A percentile compares a stretch with the other conserved stretches of the same genome.
Conservation (phyloP, 2,329 filamentous ascomycete genomes). For the Emmonsiellopsis sp. region DNA sequence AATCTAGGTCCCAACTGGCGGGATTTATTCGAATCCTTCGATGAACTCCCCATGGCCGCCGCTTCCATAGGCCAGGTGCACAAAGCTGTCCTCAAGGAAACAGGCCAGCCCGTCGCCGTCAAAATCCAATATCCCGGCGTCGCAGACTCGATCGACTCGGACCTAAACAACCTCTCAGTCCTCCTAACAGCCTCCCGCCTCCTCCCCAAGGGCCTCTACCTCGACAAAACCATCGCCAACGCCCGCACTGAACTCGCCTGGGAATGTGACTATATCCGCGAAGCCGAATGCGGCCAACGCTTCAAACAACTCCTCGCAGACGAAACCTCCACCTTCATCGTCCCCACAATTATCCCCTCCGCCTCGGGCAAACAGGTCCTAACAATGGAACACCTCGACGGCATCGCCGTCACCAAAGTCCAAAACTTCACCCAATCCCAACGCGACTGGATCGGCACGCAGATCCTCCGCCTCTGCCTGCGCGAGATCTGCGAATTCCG, state of each 20-base stretch:
- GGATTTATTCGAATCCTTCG: conserved; percentile 70
- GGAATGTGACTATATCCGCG: conserved; percentile 93
- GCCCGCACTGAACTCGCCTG: conserved; percentile 83
- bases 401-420: conserved; percentile 74
- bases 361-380: conserved; percentile 79
- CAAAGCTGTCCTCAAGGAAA: conserved; percentile 67
- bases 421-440: conserved; percentile 68
- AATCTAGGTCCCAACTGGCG: conserved; percentile 83
- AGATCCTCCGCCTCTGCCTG: conserved; percentile 83
- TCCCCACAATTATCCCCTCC: conserved; percentile 67
- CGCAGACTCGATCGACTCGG: conserved; percentile 89
- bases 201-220: conserved; percentile 81
- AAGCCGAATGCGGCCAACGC: conserved; percentile 68
- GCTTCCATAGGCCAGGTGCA: conserved; percentile 97
- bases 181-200: conserved; percentile 84
- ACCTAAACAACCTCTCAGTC: conserved; percentile 85
- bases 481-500: conserved; percentile 89
- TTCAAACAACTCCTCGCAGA: conserved; percentile 71
- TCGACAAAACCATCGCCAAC: conserved; percentile 96
- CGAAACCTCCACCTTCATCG: conserved; percentile 63
- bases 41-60: conserved; percentile 85
- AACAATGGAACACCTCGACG: conserved; percentile 87
- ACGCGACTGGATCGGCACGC: conserved; percentile 90
- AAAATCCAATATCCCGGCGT: conserved; percentile 98
- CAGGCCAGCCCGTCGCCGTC: conserved; percentile 70